Evolutionary conservation across 177 flowering plant genomes (phyloP).

Genomic region (Tripterygium wilfordii): DNA sequence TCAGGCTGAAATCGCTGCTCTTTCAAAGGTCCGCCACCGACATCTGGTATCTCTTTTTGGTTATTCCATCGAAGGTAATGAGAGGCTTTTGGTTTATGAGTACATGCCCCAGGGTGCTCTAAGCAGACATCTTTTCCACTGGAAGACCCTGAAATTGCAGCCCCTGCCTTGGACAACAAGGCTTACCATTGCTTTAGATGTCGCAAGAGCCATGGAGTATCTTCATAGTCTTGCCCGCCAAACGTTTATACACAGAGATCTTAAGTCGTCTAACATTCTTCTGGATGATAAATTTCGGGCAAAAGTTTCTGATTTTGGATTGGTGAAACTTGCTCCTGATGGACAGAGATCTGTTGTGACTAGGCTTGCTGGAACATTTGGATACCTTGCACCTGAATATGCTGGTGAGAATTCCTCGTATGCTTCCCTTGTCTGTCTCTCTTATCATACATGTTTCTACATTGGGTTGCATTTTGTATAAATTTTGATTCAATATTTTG

Average conservation of each 20-base stretch:
- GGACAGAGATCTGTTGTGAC: constrained; percentile 24
- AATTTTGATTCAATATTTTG: too few species aligned
- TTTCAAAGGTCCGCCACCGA: constrained; percentile 29
- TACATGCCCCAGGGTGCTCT: constrained; percentile 28
- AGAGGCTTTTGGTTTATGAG: constrained; percentile 30
- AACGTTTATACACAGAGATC: constrained; percentile 25
- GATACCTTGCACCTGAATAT: constrained; percentile 32
- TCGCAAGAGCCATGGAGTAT: constrained; percentile 27
- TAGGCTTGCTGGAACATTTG: constrained; percentile 29
- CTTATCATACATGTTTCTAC: too few species aligned
- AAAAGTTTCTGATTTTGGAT: constrained; percentile 26
- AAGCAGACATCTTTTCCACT: constrained; percentile 22
- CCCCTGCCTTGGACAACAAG: constrained; percentile 23
- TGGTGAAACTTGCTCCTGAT: constrained; percentile 31
- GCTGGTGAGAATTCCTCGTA: constrained; percentile 14
- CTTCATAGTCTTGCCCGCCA: constrained; percentile 22
- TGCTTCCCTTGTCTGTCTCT: neutral
- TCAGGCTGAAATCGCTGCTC: constrained; percentile 25
- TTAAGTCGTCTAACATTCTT: constrained; percentile 27
- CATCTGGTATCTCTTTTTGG: constrained; percentile 30
- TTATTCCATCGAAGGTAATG: constrained; percentile 19
- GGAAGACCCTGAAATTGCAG: constrained; percentile 18
- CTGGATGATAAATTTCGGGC: constrained; percentile 23
- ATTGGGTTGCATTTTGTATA: too few species aligned
- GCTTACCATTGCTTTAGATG: constrained; percentile 21